Conservation (phyloP, 495 filamentous ascomycete species). For the Trypethelium eluteriae region DNA sequence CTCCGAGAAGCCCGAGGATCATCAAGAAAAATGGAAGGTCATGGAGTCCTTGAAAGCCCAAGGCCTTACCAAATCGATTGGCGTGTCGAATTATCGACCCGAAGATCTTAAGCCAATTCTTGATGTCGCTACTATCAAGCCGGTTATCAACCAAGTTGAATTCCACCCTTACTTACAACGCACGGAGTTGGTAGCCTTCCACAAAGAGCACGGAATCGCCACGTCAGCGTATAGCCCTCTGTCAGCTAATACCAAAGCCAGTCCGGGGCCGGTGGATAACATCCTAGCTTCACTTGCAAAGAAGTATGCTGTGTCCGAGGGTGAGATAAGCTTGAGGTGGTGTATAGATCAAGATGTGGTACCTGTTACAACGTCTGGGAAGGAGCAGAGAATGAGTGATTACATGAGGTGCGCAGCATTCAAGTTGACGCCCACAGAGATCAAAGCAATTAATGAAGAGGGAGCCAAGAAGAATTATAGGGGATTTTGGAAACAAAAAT, state of each 20-base stretch:
- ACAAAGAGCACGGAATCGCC: constrained; percentile 60
- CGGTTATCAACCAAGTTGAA: constrained; percentile 81
- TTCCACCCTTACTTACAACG: constrained; percentile 84
- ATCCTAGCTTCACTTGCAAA: constrained; percentile 52
- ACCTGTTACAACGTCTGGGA: constrained; percentile 69
- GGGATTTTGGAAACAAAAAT: constrained; percentile 29
- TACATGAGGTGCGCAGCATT: constrained; percentile 60
- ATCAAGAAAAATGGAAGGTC: constrained; percentile 65
- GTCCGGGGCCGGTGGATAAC: constrained; percentile 60
- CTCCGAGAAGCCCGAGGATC: constrained; percentile 50
- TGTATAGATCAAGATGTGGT: constrained; percentile 70
- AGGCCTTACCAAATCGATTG: constrained; percentile 69
- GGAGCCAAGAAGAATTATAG: constrained; percentile 28
- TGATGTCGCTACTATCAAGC: constrained; percentile 53
- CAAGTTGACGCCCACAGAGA: constrained; percentile 62
- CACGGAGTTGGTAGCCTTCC: constrained; percentile 54
- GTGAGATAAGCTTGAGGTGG: constrained; percentile 69
- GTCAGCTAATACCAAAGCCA: constrained; percentile 55
- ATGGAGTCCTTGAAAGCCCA: constrained; percentile 66
- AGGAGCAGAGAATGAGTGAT: constrained; percentile 56
- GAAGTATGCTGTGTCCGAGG: constrained; percentile 70
- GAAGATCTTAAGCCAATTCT: constrained; percentile 61
- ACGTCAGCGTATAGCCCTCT: constrained; percentile 63
- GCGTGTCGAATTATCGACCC: constrained; percentile 73
- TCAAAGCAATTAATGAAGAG: constrained; percentile 44